These are phyloP conservation scores for Hypoxylon sp. DNA, from an alignment of 2,329 filamentous ascomycete genomes.

Conservation along the genomic window DNA sequence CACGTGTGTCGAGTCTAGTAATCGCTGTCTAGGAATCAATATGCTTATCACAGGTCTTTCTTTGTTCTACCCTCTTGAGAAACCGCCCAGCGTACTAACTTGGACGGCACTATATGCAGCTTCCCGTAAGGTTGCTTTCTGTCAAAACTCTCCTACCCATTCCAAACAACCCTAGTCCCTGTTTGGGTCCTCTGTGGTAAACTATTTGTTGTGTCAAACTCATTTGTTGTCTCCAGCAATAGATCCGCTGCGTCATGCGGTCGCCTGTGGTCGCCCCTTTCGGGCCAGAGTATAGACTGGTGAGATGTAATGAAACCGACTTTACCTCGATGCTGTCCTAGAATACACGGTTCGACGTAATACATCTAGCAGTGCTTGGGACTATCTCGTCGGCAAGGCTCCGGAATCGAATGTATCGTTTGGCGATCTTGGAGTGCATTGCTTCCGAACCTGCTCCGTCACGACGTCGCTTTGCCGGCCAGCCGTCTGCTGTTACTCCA, in stretches of 20 bases:
- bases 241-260: slow-evolving; percentile 58
- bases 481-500: slow-evolving; percentile 36
- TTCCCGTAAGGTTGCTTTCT: slow-evolving; percentile 60
- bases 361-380: slow-evolving; percentile 48
- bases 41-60: slow-evolving; percentile 57
- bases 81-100: slow-evolving; percentile 56
- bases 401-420: slow-evolving; percentile 52
- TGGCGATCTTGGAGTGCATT: slow-evolving; percentile 41
- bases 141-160: slow-evolving; percentile 58
- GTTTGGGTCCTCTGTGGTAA: slow-evolving; percentile 58
- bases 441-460: slow-evolving; percentile 47
- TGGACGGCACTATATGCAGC: slow-evolving; percentile 65
- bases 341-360: slow-evolving; percentile 49
- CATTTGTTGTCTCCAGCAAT: slow-evolving; percentile 57
- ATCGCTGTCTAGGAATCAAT: slow-evolving; percentile 57
- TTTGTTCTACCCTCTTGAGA: slow-evolving; percentile 64
- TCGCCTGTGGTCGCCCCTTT: slow-evolving; percentile 60
- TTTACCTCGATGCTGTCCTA: slow-evolving; percentile 57
- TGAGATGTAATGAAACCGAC: slow-evolving; percentile 60
- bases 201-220: slow-evolving; percentile 63
- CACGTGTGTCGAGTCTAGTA: slow-evolving; percentile 71
- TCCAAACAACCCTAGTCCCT: slow-evolving; percentile 60
- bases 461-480: slow-evolving; percentile 43
- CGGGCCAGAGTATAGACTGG: slow-evolving; percentile 55
- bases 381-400: slow-evolving; percentile 49